Base-by-base conservation (phyloP, 2,329 filamentous ascomycete species). In the Dryadomyces quercus-mongolicae region DNA sequence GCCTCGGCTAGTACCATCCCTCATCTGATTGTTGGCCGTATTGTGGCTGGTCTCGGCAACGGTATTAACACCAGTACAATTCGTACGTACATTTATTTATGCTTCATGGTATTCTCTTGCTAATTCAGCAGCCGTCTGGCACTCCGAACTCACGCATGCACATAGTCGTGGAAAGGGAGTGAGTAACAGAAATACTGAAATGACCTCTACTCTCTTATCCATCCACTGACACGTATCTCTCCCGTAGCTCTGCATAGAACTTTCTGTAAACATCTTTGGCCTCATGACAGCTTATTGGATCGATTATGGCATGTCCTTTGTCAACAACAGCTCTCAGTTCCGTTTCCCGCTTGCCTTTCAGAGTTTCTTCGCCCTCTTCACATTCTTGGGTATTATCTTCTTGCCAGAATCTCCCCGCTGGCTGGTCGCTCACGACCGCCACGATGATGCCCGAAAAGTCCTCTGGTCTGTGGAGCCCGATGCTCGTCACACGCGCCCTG, bases 1-100 rank as follows among this genome's bases (percentile, higher is more conserved):
- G 43, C 49, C 66, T 77, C 43, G 68, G 55, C 65, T 7, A 55
- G 57, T 10, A 65, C 68, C 1, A 56, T 71, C 38, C 68, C 71
- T 2, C 74, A 76, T 59, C 69, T 76, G 58, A 73, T 76, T 54
- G 64, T 74, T 51, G 74, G 74, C 7, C 65, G 75, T 49, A 70
- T 76, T 9, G 65, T 80, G 5, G 78, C 76, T 13, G 76, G 76
- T n/a, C 61, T 78, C 2, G 76, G 76, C 2, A 78, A 77, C 57
- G 75, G 75, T 13, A 72, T 76, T 58, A 75, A 74, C 56, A 75
- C 58, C 70, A 0, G 69, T 67, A 2, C 69, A 2, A 73, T 74
- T 54, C 72, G 72, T 0, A 74, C 70, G 16, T 74, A 74, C 55
- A 6, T 15, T 67, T 71, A 72, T 55, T 71, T 71, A 59, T 8